phyloP scores from a whole-genome alignment of 306 rosid genomes.

The Lathyrus oleraceus region DNA sequence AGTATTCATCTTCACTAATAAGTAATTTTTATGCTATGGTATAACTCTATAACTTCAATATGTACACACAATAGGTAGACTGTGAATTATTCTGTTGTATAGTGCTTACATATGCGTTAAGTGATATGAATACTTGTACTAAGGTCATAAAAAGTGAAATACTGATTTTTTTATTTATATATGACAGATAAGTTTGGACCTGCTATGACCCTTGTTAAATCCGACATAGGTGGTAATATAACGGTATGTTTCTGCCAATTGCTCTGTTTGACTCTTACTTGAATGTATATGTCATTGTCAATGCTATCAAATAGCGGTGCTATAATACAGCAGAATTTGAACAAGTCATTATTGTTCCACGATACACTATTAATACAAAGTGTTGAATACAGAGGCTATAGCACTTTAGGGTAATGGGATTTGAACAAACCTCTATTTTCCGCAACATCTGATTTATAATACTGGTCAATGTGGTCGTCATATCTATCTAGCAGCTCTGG shows the following conservation, averaged over 20 bases:
- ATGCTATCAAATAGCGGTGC: not conserved
- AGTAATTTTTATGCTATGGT: not conserved
- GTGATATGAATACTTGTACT: not conserved
- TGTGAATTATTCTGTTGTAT: not conserved
- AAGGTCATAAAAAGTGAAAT: slow-evolving; percentile 6
- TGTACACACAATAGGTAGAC: slow-evolving; percentile 6
- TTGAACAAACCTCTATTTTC: not conserved
- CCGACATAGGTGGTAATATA: slow-evolving; percentile 85
- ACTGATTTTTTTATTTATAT: slow-evolving; percentile 35
- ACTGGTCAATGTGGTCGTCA: not conserved
- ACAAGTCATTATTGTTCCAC: not conserved
- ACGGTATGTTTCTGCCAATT: slow-evolving; percentile 47
- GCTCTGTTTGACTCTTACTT: not conserved
- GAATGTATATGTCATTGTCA: slow-evolving; percentile 19
- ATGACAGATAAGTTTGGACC: slow-evolving; percentile 93
- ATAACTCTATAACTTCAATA: not conserved
- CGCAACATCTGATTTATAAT: too few species aligned
- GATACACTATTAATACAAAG: not conserved
- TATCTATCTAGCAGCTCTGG: slow-evolving; percentile 12
- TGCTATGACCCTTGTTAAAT: slow-evolving; percentile 84
- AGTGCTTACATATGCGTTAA: slow-evolving; percentile 4
- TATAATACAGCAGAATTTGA: not conserved
- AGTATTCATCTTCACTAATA: not conserved
- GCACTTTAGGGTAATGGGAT: not conserved
- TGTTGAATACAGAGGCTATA: not conserved